phyloP scores from a whole-genome alignment of 768 basidiomycete genomes.

The Calocybe gangraenosa region DNA sequence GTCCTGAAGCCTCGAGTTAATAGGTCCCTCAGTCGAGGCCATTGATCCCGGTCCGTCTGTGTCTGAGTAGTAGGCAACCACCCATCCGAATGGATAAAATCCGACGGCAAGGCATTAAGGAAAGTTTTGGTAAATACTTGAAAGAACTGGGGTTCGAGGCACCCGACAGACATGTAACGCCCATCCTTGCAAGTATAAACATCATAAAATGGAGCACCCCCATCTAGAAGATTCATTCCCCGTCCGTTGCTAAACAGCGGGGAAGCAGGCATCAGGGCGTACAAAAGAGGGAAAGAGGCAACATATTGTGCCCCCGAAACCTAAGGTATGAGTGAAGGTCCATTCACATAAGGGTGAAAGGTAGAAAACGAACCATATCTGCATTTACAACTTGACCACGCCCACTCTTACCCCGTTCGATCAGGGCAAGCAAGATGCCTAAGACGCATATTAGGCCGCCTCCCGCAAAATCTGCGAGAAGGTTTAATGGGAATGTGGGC shows the following conservation, averaged over 20 bases:
- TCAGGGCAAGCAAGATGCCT: slow-evolving; percentile 70
- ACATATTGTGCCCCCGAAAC: slow-evolving; percentile 78
- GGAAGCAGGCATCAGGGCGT: slow-evolving; percentile 30
- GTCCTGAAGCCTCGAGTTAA: slow-evolving; percentile 60
- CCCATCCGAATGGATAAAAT: slow-evolving; percentile 38
- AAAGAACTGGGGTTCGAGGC: slow-evolving; percentile 73
- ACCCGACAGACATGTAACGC: slow-evolving; percentile 72
- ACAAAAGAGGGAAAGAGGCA: slow-evolving; percentile 66
- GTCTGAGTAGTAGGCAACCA: slow-evolving; percentile 52
- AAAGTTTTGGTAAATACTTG: slow-evolving; percentile 55
- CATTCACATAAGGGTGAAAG: background rate
- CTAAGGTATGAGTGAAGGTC: slow-evolving; percentile 29
- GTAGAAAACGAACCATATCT: slow-evolving; percentile 66
- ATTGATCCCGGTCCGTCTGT: slow-evolving; percentile 44
- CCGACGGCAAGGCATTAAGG: slow-evolving; percentile 40
- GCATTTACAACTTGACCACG: slow-evolving; percentile 70
- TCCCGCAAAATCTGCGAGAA: slow-evolving; percentile 81
- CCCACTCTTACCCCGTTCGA: slow-evolving; percentile 62
- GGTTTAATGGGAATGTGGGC: slow-evolving; percentile 69
- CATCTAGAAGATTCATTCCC: slow-evolving; percentile 64
- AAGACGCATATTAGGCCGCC: slow-evolving; percentile 70
- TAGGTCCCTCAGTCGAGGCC: slow-evolving; percentile 55
- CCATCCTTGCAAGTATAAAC: slow-evolving; percentile 72
- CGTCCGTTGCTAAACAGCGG: slow-evolving; percentile 38
- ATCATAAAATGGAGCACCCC: slow-evolving; percentile 75